Base-by-base conservation (phyloP, 1,139 yeast genomes). In the Starmera stellimalicola region DNA sequence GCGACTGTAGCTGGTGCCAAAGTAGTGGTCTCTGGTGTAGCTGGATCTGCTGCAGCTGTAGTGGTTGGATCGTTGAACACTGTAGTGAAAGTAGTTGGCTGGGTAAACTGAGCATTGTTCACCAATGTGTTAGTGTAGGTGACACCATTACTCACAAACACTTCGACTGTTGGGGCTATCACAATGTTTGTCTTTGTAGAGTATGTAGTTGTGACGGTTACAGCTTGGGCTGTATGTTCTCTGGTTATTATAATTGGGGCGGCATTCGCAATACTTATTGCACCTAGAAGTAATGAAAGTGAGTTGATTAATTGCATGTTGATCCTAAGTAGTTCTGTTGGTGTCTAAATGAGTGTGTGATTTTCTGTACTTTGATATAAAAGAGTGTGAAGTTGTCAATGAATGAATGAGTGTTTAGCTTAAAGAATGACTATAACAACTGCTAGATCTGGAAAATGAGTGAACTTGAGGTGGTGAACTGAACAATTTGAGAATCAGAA, bases 81-180 rank as follows among this genome's bases (percentile, higher is more conserved):
- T 30, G 57, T 51, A 11, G 58, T 50, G 40, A 47, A 45, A 7
- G 62, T 51, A 14, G 57, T 45, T 33, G 61, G 57, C 17, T 38
- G 45, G 32, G 50, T 51, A 17, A 53, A 48, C 12, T 62, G 43
- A 23, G 54, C 45, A 20, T 17, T 18, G 29, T 54, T 55, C 22
- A 68, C 55, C 39, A 70, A 55, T 30, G 84, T 77, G 42, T 62
- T 62, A 7, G 87, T 78, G 44, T 66, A 73, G 26, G 82, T 73
- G 25, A 62, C 71, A 38, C 73, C 81, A 50, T 73, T 70, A 28
- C 80, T 72, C 35, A 79, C 66, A 31, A 77, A 62, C 28, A 76
- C 62, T 50, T 77, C 73, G 22, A 79, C 85, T n/a, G 84, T 75
- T 33, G 87, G 84, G 37, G 79, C 71, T 39, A 69, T 63, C 19